These are phyloP conservation scores for Elsinoe batatas DNA, from an alignment of 2,329 filamentous ascomycete species.

Conservation along the genomic window DNA sequence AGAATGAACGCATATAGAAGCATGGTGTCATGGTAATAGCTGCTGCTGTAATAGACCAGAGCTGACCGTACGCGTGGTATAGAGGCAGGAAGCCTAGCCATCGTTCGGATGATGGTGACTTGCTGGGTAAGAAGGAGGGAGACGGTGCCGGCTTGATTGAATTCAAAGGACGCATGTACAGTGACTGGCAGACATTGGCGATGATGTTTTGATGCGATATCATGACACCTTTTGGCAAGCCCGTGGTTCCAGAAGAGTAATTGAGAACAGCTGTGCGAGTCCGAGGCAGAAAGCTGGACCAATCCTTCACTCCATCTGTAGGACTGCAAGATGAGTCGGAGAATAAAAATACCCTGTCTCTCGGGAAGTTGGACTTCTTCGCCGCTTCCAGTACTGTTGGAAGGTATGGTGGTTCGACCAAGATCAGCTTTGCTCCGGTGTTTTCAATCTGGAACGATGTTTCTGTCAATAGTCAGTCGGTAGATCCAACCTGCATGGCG, in stretches of 20 bases:
- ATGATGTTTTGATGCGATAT: slow-evolving; percentile 36
- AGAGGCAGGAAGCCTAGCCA: slow-evolving; percentile 29
- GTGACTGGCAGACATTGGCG: slow-evolving; percentile 30
- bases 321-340: slow-evolving; percentile 30
- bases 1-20: slow-evolving; percentile 33
- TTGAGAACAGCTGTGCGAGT: slow-evolving; percentile 20
- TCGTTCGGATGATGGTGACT: slow-evolving; percentile 22
- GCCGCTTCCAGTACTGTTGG: slow-evolving; percentile 37
- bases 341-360: slow-evolving; percentile 40
- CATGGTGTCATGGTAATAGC: slow-evolving; percentile 26
- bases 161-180: slow-evolving; percentile 30
- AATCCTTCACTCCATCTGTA: slow-evolving; percentile 32
- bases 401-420: slow-evolving; percentile 41
- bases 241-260: slow-evolving; percentile 30
- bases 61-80: slow-evolving; percentile 29
- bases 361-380: slow-evolving; percentile 32
- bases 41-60: slow-evolving; percentile 31
- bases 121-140: slow-evolving; percentile 21
- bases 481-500: neutral
- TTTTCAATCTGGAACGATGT: slow-evolving; percentile 44
- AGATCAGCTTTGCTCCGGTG: slow-evolving; percentile 40
- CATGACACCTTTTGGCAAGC: slow-evolving; percentile 37
- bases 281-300: slow-evolving; percentile 28
- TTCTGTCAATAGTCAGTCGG: slow-evolving; percentile 29
- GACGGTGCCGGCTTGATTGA: neutral